phyloP scores from a whole-genome alignment of 768 basidiomycete genomes.

The Sporobolomyces roseus region DNA sequence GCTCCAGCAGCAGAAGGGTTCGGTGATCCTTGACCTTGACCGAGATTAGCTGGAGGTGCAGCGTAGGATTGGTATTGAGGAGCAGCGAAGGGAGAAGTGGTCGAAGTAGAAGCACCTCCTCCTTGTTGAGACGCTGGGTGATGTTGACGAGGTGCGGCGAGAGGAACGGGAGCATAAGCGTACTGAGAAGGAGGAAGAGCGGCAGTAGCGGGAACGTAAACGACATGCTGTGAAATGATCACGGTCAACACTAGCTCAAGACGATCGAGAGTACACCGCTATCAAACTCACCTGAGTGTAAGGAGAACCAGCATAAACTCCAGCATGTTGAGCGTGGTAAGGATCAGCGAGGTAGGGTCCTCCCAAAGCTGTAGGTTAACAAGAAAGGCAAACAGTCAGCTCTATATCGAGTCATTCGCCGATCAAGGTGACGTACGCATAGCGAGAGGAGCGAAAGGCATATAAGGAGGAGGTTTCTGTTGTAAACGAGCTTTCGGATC shows the following conservation, averaged over 20 bases:
- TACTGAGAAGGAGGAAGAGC: slow-evolving; percentile 34
- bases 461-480: slow-evolving; percentile 34
- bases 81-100: slow-evolving; percentile 26
- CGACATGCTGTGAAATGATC: slow-evolving; percentile 31
- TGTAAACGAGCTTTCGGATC: slow-evolving; percentile 35
- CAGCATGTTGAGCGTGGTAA: slow-evolving; percentile 45
- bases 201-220: slow-evolving; percentile 42
- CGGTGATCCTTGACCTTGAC: slow-evolving; percentile 1
- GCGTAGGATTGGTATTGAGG: slow-evolving; percentile 37
- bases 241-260: background rate
- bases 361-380: background rate
- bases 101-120: slow-evolving; percentile 4
- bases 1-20: background rate
- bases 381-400: background rate
- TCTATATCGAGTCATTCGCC: background rate
- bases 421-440: slow-evolving; percentile 26
- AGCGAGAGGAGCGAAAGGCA: slow-evolving; percentile 36
- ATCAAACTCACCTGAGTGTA: slow-evolving; percentile 39
- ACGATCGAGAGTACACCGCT: background rate
- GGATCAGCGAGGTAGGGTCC: slow-evolving; percentile 42
- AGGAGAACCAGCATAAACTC: slow-evolving; percentile 45
- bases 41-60: slow-evolving; percentile 1
- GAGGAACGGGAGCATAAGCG: slow-evolving; percentile 34
- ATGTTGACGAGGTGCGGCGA: slow-evolving; percentile 16
- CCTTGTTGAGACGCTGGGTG: background rate